Base-by-base conservation (phyloP, 306 rosid species). In the Ormosia semicastrata region DNA sequence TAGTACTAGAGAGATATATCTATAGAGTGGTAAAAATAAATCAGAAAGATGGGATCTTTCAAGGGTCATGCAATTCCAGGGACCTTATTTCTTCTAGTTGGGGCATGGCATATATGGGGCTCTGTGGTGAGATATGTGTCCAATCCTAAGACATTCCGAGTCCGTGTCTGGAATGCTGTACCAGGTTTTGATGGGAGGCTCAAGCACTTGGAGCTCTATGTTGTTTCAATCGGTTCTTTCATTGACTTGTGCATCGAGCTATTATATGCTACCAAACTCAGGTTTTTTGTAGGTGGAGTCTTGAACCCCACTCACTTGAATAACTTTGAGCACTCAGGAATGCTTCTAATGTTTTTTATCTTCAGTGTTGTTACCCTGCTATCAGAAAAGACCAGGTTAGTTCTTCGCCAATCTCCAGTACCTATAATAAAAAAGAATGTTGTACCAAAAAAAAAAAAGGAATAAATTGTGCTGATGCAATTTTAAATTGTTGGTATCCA, bases 301-400 rank as follows among this genome's bases (percentile, higher is more conserved):
- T 80, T 93, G 81, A 95, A 95, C 84, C 99, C 97, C 14, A 76
- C 87, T 57, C 99, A 93, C 64, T 89, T 95, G 98, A 95, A 95
- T 81, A 89, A 95, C 83, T 93, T 95, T 63, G 99, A 95, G 89
- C 98, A 95, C 81, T 84, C 97, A 0, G 98, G 96, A 80, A 95
- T 95, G 98, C 99, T 95, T 86, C 91, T 96, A 18, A 96, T 92
- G 99, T 96, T 96, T 83, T 96, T 96, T 49, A 78, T 96, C 87
- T 96, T 93, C 33, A 89, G 99, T 30, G 78, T 89, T 67, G 76
- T 89, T 58, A 59, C 86, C 37, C 86, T 96, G 79, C 90, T 96
- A 47, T 79, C 91, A 9, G 89, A 90, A 87, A 83, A 91, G 46
- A 88, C 98, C 83, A 91, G 98, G 99, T 96, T 70, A 52, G 85